Percentiles rank a stretch among this genome's conserved stretches.
These are phyloP conservation scores for Posidonia australis DNA, from an alignment of 106 monocot genomes.

Conservation along the genomic window DNA sequence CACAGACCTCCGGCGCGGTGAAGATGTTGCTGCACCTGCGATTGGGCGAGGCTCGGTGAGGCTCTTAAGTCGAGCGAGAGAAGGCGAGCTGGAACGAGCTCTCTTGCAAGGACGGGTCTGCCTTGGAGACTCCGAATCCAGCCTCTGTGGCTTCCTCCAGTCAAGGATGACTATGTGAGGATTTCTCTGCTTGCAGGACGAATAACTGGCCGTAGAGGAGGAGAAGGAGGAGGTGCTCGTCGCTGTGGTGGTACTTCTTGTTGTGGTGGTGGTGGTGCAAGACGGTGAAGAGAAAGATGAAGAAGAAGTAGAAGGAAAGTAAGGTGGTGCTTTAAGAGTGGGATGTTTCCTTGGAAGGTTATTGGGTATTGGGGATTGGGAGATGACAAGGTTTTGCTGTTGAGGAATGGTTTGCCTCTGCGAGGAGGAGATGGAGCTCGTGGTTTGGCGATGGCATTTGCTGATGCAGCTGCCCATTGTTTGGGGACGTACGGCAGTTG, in stretches of 20 bases:
- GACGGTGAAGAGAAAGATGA: slow-evolving; percentile 4
- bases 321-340: background rate
- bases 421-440: slow-evolving; percentile 11
- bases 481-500: background rate
- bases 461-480: slow-evolving; percentile 45
- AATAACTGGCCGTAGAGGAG: background rate
- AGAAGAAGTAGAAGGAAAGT: slow-evolving; percentile 3
- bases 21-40: background rate
- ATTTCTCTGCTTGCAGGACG: background rate
- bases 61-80: slow-evolving; percentile 21
- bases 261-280: background rate
- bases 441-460: slow-evolving; percentile 15
- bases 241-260: background rate
- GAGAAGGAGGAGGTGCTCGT: background rate
- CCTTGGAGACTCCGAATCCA: background rate
- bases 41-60: slow-evolving; percentile 1
- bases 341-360: background rate
- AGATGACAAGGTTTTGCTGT: background rate
- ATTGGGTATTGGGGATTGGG: background rate
- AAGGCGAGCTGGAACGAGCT: slow-evolving; percentile 10
- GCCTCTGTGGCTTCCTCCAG: slow-evolving; percentile 5
- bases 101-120: slow-evolving; percentile 7
- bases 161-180: slow-evolving; percentile 22
- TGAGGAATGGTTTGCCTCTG: background rate
- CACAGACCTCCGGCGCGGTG: background rate